Percentiles rank a stretch among this genome's conserved stretches.
Conservation (phyloP, 257 asterid genomes). For the Petunia axillaris region DNA sequence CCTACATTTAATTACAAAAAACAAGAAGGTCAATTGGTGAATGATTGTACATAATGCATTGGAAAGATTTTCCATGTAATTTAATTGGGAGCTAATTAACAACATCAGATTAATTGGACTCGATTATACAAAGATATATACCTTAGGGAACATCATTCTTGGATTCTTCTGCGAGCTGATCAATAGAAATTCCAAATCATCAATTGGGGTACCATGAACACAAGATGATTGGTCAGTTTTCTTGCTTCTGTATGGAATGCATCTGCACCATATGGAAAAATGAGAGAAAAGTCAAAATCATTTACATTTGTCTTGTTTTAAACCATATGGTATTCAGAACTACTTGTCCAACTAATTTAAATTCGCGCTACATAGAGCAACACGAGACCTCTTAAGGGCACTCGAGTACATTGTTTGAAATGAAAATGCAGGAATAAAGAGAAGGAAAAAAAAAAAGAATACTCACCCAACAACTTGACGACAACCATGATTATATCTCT, state of each 20-base stretch:
- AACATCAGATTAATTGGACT: neutral
- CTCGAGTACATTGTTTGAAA: neutral
- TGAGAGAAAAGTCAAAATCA: neutral
- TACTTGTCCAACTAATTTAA: no score
- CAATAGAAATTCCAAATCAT: conserved; percentile 80
- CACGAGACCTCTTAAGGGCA: no score
- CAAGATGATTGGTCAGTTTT: conserved; percentile 42
- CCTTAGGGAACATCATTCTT: conserved; percentile 97
- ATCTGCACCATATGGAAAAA: conserved; percentile 52
- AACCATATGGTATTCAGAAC: no score
- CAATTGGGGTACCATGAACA: conserved; percentile 40
- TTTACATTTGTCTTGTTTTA: neutral
- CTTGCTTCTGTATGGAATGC: conserved; percentile 75
- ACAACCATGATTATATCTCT: conserved; percentile 65
- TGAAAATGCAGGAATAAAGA: neutral
- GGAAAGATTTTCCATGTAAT: neutral
- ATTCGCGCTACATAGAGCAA: no score
- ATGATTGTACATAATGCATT: neutral
- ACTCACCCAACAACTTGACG: conserved; percentile 85
- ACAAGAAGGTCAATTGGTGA: neutral
- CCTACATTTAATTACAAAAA: conserved; percentile 42
- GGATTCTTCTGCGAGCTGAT: conserved; percentile 92
- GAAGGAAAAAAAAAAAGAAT: neutral
- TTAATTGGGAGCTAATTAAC: neutral
- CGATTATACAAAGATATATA: conserved; percentile 23